These are phyloP conservation scores for Telopea speciosissima DNA, from an alignment of 177 flowering plant species.

Conservation along the genomic window DNA sequence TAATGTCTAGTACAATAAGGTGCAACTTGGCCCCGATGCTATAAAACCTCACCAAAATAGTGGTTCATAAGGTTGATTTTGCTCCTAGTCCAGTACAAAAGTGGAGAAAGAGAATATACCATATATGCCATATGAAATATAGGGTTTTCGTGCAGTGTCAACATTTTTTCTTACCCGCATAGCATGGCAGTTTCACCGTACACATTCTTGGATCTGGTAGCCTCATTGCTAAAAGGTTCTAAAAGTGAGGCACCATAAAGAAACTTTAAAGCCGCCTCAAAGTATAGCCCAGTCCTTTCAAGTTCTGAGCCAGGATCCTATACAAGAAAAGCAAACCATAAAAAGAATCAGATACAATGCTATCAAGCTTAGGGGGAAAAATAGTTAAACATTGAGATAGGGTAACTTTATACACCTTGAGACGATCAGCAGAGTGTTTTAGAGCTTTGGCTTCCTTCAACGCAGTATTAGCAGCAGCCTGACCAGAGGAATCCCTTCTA, in stretches of 20 bases:
- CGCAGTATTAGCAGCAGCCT: slow-evolving; percentile 47
- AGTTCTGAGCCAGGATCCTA: slow-evolving; percentile 43
- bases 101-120: neutral
- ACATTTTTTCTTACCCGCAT: slow-evolving; percentile 47
- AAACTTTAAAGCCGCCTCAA: slow-evolving; percentile 63
- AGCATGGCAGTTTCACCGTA: slow-evolving; percentile 51
- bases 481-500: slow-evolving; percentile 59
- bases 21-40: neutral
- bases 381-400: neutral
- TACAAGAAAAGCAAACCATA: slow-evolving; percentile 11
- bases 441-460: slow-evolving; percentile 86
- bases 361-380: neutral
- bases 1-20: neutral
- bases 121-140: neutral
- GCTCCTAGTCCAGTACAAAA: neutral
- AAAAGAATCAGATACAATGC: neutral
- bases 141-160: neutral
- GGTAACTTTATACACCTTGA: slow-evolving; percentile 47
- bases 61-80: neutral
- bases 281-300: slow-evolving; percentile 46
- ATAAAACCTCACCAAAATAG: neutral
- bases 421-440: slow-evolving; percentile 86
- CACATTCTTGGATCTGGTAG: slow-evolving; percentile 33
- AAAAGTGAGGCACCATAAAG: slow-evolving; percentile 57
- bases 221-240: slow-evolving; percentile 35